phyloP scores from a whole-genome alignment of 1,284 basidiomycete genomes.

The Boletus semigastroideus region DNA sequence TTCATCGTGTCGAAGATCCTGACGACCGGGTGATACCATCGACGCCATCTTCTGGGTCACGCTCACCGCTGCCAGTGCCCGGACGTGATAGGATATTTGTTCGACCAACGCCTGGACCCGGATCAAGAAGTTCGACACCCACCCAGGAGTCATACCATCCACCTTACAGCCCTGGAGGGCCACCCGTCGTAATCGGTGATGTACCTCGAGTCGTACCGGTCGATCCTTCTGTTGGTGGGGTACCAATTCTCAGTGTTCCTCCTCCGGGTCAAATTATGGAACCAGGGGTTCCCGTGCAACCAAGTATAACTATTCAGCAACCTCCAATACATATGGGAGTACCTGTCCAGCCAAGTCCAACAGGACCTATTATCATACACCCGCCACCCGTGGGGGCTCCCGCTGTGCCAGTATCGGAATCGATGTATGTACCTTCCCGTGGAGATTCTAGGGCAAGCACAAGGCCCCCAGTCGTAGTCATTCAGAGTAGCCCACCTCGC shows the following conservation, averaged over 20 bases:
- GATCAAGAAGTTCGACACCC: slow-evolving; percentile 26
- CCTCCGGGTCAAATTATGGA: slow-evolving; percentile 25
- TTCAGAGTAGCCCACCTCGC: slow-evolving; percentile 7
- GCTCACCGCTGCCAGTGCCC: slow-evolving; percentile 25
- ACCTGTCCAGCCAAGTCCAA: slow-evolving; percentile 3
- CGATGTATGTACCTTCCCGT: slow-evolving; percentile 16
- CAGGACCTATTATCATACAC: slow-evolving; percentile 21
- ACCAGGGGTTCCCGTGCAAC: slow-evolving; percentile 7
- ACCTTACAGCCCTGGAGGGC: slow-evolving; percentile 15
- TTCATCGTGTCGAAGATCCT: slow-evolving; percentile 5
- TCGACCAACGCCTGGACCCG: slow-evolving; percentile 12
- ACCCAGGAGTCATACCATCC: slow-evolving; percentile 25
- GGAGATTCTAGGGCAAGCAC: slow-evolving; percentile 16
- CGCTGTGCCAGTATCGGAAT: slow-evolving; percentile 4
- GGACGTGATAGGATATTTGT: slow-evolving; percentile 17
- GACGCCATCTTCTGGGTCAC: slow-evolving; percentile 16
- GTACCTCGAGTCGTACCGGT: slow-evolving; percentile 21
- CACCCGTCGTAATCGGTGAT: slow-evolving; percentile 12
- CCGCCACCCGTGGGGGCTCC: slow-evolving; percentile 2
- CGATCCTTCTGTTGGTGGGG: slow-evolving; percentile 4
- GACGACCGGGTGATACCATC: slow-evolving; percentile 27
- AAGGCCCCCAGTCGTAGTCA: slow-evolving; percentile 18
- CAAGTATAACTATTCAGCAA: slow-evolving; percentile 8
- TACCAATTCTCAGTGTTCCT: slow-evolving; percentile 16
- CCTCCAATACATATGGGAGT: slow-evolving; percentile 4